phyloP scores from a whole-genome alignment of 2,329 filamentous ascomycete genomes.

The Fusarium odoratissimum region DNA sequence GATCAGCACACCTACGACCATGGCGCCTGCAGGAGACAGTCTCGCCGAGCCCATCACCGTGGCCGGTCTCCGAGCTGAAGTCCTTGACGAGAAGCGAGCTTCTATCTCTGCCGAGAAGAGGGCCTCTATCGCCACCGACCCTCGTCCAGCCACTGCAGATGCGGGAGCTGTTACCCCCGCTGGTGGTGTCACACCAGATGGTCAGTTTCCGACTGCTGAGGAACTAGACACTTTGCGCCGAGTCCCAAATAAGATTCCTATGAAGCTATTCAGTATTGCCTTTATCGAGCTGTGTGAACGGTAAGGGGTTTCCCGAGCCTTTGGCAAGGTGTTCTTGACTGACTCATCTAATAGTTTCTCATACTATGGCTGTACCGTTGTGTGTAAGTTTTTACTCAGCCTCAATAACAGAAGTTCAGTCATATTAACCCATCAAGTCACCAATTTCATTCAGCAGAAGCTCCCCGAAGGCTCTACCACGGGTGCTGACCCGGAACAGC shows the following conservation, averaged over 20 bases:
- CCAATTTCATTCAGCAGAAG: conserved; percentile 72
- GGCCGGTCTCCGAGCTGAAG: conserved; percentile 45
- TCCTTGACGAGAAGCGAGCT: conserved; percentile 47
- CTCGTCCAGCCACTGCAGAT: neutral
- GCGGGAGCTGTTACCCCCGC: neutral
- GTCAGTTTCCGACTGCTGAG: conserved; percentile 40
- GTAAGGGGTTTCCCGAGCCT: no score
- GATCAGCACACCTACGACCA: conserved; percentile 23
- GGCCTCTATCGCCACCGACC: conserved; percentile 38
- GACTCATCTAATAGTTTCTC: conserved; percentile 58
- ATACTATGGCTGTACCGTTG: conserved; percentile 75
- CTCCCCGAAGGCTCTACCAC: conserved; percentile 66
- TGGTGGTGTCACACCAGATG: conserved; percentile 6
- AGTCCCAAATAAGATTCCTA: conserved; percentile 68
- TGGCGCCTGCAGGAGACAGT: conserved; percentile 48
- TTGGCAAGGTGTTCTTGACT: no score
- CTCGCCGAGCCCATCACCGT: conserved; percentile 51
- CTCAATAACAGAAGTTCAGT: neutral
- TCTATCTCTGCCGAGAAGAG: conserved; percentile 47
- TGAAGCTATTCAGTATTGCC: conserved; percentile 70
- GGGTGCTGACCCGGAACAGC: conserved; percentile 59
- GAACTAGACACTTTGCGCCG: conserved; percentile 65
- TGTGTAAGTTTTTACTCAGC: conserved; percentile 64
- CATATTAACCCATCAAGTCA: conserved; percentile 49
- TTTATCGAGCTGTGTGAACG: conserved; percentile 78